Evolutionary conservation across 306 rosid genomes (phyloP).

Genomic region (Cucumis cinereus): DNA sequence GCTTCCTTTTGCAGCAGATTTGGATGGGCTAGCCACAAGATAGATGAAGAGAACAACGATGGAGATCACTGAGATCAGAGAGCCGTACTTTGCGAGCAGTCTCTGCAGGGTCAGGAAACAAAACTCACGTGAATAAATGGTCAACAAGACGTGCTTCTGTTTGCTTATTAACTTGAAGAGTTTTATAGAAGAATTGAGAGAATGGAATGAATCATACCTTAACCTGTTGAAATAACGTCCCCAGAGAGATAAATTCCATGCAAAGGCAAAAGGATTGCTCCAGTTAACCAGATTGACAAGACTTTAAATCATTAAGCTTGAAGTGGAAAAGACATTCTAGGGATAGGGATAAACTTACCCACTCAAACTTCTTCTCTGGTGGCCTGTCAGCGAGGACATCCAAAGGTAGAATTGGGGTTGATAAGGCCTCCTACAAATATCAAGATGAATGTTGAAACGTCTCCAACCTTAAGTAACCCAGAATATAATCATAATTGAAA

Average conservation of each 20-base stretch:
- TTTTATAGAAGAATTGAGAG: background rate
- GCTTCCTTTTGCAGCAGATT: constrained; percentile 71
- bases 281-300: constrained; percentile 19
- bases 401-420: constrained; percentile 81
- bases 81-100: constrained; percentile 75
- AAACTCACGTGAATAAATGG: background rate
- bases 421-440: constrained; percentile 44
- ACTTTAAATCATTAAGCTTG: constrained; percentile 12
- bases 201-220: constrained; percentile 38
- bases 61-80: constrained; percentile 72
- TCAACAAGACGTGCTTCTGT: background rate
- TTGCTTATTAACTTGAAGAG: background rate
- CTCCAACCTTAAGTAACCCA: background rate
- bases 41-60: constrained; percentile 54
- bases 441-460: background rate
- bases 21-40: constrained; percentile 66
- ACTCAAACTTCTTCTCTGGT: constrained; percentile 80
- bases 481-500: background rate
- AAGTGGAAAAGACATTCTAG: background rate
- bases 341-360: constrained; percentile 35
- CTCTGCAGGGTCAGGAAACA: constrained; percentile 40
- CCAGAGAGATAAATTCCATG: constrained; percentile 26
- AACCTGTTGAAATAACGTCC: constrained; percentile 39
- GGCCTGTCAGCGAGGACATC: constrained; percentile 87
- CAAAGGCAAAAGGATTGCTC: constrained; percentile 17